Conservation (phyloP, 2,329 filamentous ascomycete genomes). For the Diaporthe ilicicola region DNA sequence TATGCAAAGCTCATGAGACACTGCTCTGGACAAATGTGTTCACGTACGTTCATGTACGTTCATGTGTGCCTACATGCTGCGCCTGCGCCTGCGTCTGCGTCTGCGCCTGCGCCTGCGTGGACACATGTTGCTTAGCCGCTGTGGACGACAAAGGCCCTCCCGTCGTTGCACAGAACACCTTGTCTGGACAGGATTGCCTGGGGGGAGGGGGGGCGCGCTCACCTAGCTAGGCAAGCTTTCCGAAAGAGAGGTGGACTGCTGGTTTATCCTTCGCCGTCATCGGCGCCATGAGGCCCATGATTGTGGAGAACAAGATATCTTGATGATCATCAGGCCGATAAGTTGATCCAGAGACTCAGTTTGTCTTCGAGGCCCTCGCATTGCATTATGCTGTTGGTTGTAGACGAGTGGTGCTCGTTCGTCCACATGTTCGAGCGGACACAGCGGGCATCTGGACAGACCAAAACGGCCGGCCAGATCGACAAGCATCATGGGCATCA, state of each 20-base stretch:
- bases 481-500: neutral
- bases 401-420: slow-evolving; percentile 11
- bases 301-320: neutral
- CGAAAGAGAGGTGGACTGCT: neutral
- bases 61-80: neutral
- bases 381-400: slow-evolving; percentile 18
- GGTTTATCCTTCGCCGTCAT: neutral
- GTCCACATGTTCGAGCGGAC: slow-evolving; percentile 3
- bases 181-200: neutral
- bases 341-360: neutral
- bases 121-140: slow-evolving; percentile 1
- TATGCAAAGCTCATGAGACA: neutral
- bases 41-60: neutral
- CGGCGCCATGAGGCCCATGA: neutral
- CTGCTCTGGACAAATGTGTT: neutral
- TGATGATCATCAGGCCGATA: neutral
- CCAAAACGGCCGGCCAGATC: neutral
- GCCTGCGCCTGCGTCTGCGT: slow-evolving; percentile 13
- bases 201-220: no score
- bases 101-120: slow-evolving; percentile 2
- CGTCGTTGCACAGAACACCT: neutral
- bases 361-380: neutral
- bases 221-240: slow-evolving; percentile 1
- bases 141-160: neutral
- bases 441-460: neutral